Conservation (phyloP, 495 filamentous ascomycete genomes). For the Letharia columbiana region DNA sequence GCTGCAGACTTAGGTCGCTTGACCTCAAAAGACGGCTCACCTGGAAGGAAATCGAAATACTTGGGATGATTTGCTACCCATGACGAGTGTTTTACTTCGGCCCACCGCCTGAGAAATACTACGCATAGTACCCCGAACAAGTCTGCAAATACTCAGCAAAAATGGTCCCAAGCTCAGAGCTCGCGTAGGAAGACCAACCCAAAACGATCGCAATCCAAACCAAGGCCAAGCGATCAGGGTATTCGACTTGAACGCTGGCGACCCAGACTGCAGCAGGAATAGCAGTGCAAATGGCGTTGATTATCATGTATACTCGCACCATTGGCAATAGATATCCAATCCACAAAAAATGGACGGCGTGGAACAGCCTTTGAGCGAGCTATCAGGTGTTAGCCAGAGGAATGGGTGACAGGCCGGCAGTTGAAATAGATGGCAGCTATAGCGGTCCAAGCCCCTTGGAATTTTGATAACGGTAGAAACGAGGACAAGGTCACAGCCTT, state of each 20-base stretch:
- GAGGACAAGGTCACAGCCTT: neutral
- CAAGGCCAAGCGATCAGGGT: slow-evolving; percentile 35
- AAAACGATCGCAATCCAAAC: slow-evolving; percentile 42
- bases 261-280: slow-evolving; percentile 45
- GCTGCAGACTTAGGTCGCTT: neutral
- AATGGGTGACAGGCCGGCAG: neutral
- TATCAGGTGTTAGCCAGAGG: slow-evolving; percentile 17
- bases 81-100: slow-evolving; percentile 21
- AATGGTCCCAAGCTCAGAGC: no score
- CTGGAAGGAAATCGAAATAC: slow-evolving; percentile 48
- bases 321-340: slow-evolving; percentile 43
- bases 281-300: slow-evolving; percentile 31
- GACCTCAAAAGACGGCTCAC: neutral
- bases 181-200: neutral
- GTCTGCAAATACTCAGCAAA: slow-evolving; percentile 26
- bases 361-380: slow-evolving; percentile 45
- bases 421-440: neutral
- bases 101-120: slow-evolving; percentile 13
- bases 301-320: slow-evolving; percentile 45
- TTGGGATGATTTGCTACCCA: slow-evolving; percentile 2
- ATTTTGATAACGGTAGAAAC: neutral
- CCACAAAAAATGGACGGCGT: slow-evolving; percentile 34
- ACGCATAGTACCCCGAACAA: slow-evolving; percentile 28
- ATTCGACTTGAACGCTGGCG: slow-evolving; percentile 41
- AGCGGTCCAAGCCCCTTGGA: neutral